These are phyloP conservation scores for Candida tetrigidarum DNA, from an alignment of 1,139 yeast genomes.

Conservation along the genomic window DNA sequence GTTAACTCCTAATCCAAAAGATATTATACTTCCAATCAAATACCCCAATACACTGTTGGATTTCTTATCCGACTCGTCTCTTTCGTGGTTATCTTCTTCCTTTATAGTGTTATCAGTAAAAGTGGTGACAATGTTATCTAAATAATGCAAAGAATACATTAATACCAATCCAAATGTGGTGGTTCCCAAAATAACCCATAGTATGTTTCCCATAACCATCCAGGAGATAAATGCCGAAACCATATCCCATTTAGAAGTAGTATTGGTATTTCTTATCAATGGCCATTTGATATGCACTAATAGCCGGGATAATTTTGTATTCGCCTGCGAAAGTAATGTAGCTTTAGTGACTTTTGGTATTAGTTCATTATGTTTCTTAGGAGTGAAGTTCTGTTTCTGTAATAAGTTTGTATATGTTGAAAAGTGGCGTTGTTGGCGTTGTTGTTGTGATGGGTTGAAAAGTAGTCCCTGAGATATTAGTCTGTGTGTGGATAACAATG, in stretches of 20 bases:
- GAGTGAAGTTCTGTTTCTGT: neutral
- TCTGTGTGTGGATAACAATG: slow-evolving; percentile 2
- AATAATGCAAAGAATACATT: slow-evolving; percentile 51
- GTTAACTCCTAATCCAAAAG: slow-evolving; percentile 44
- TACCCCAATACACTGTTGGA: slow-evolving; percentile 32
- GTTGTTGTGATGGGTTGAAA: neutral
- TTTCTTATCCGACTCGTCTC: slow-evolving; percentile 15
- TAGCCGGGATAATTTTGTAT: slow-evolving; percentile 45
- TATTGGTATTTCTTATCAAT: slow-evolving; percentile 52
- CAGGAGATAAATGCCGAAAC: slow-evolving; percentile 62
- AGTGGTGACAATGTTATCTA: slow-evolving; percentile 34
- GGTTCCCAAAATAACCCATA: slow-evolving; percentile 68
- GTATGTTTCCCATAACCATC: slow-evolving; percentile 55
- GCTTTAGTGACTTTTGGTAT: slow-evolving; percentile 32
- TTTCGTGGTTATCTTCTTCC: slow-evolving; percentile 18
- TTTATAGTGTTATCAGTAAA: slow-evolving; percentile 14
- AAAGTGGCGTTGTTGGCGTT: neutral
- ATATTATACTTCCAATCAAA: slow-evolving; percentile 39
- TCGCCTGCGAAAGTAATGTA: slow-evolving; percentile 46
- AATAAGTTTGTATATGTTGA: neutral
- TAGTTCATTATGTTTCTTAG: neutral
- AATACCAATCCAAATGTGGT: slow-evolving; percentile 63
- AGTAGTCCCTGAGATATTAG: slow-evolving; percentile 2
- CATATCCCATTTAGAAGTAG: slow-evolving; percentile 53
- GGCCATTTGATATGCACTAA: slow-evolving; percentile 63